Conservation (phyloP, 179 eudicot genomes). For the Patellifolia procumbens region DNA sequence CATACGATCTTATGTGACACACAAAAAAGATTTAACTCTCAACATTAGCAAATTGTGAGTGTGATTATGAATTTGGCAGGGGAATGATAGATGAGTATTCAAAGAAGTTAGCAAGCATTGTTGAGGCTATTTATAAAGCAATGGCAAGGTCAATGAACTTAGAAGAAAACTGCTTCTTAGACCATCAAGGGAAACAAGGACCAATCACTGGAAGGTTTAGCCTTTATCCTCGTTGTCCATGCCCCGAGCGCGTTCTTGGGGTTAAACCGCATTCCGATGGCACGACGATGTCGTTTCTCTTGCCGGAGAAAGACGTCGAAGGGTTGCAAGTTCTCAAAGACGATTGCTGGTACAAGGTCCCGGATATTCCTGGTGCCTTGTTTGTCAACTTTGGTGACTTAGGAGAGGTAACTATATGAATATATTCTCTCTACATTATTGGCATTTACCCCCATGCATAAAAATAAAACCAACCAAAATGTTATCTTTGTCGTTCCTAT, state of each 20-base stretch:
- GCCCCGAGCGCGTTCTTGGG: conserved; percentile 48
- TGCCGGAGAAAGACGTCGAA: conserved; percentile 35
- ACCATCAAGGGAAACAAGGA: conserved; percentile 37
- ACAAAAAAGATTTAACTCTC: neutral
- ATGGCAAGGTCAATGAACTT: conserved; percentile 19
- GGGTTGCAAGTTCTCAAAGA: conserved; percentile 48
- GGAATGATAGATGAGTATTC: conserved; percentile 20
- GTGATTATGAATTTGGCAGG: neutral
- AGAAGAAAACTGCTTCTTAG: conserved; percentile 34
- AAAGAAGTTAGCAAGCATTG: neutral
- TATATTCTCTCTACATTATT: neutral
- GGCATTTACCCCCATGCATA: neutral
- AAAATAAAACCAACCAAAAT: neutral
- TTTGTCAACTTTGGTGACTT: conserved; percentile 47
- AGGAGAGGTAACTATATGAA: conserved; percentile 45
- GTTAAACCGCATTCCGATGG: conserved; percentile 45
- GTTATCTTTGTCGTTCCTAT: no score
- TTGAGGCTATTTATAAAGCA: conserved; percentile 2
- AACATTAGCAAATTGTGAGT: neutral
- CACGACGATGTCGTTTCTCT: conserved; percentile 32
- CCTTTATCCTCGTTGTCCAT: conserved; percentile 42
- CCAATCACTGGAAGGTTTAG: conserved; percentile 30
- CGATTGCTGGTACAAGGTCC: conserved; percentile 44
- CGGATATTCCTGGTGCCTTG: conserved; percentile 32
- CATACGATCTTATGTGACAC: no score